These are phyloP conservation scores for Pseudogymnoascus sp. DNA, from an alignment of 2,329 filamentous ascomycete genomes.

Conservation along the genomic window DNA sequence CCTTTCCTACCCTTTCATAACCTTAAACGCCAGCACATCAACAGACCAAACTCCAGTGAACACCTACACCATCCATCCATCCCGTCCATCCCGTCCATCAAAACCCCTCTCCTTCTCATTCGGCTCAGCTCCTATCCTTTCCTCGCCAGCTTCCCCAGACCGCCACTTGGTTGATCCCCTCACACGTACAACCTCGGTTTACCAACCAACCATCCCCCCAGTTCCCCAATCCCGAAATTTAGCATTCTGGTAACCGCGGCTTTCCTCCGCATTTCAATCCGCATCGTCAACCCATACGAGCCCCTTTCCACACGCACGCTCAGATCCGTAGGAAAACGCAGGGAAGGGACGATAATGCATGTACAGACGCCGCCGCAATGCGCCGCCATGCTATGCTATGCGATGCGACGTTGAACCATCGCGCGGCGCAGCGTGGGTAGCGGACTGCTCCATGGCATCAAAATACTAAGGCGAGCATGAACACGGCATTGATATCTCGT, in stretches of 20 bases:
- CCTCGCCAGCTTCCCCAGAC: not conserved
- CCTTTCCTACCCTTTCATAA: not conserved
- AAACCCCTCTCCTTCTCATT: not conserved
- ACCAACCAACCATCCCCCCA: not conserved
- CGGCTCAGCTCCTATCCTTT: not conserved
- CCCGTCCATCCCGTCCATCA: not conserved
- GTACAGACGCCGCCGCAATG: not conserved
- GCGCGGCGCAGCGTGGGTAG: not conserved
- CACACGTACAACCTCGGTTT: not conserved
- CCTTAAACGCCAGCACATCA: not conserved
- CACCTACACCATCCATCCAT: not conserved
- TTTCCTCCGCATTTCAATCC: not conserved
- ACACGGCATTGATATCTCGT: not conserved
- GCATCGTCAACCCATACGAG: not conserved
- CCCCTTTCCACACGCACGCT: not conserved
- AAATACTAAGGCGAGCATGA: not conserved
- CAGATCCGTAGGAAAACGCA: not conserved
- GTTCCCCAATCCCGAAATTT: not conserved
- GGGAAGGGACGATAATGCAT: not conserved
- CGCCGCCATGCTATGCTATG: not conserved
- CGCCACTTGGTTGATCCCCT: constrained; percentile 3
- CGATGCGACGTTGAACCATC: not conserved
- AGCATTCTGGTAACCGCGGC: not conserved
- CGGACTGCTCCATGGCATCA: not conserved
- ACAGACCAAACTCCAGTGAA: not conserved